Conservation (phyloP, 306 rosid species). For the Lupinus albus region DNA sequence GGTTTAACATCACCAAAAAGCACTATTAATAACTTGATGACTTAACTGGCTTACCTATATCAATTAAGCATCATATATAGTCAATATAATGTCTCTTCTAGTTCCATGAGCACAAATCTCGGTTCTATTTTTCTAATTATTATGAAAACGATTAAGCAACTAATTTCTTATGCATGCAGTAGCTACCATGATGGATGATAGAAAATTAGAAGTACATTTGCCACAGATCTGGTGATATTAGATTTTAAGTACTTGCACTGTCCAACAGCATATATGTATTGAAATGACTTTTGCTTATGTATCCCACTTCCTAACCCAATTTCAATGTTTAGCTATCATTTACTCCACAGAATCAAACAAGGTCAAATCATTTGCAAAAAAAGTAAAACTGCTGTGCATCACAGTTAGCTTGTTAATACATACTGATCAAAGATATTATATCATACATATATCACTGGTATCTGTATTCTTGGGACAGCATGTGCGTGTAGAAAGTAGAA, state of each 20-base stretch:
- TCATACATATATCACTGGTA: conserved; percentile 9
- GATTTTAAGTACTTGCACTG: neutral
- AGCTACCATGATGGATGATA: neutral
- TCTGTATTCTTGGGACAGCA: conserved; percentile 7
- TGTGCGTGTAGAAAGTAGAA: neutral
- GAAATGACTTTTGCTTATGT: neutral
- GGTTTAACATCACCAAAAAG: conserved; percentile 18
- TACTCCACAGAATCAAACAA: conserved; percentile 11
- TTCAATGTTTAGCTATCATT: conserved; percentile 18
- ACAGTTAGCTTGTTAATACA: neutral
- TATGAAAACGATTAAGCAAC: conserved; percentile 8
- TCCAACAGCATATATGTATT: neutral
- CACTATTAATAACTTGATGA: conserved; percentile 9
- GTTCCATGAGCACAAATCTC: neutral
- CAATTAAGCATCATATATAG: conserved; percentile 9
- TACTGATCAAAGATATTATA: neutral
- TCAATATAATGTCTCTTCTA: conserved; percentile 5
- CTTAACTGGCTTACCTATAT: conserved; percentile 15
- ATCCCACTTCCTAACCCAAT: neutral
- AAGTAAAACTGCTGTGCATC: neutral
- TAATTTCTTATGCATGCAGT: neutral
- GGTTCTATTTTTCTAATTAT: conserved; percentile 2
- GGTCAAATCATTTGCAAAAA: neutral
- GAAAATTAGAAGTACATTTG: neutral
- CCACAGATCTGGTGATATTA: neutral